Evolutionary conservation across 208 protist species (phyloP), one percentile per base, ranked within the genome.

Genomic region (Herpetomonas tarakana): DNA sequence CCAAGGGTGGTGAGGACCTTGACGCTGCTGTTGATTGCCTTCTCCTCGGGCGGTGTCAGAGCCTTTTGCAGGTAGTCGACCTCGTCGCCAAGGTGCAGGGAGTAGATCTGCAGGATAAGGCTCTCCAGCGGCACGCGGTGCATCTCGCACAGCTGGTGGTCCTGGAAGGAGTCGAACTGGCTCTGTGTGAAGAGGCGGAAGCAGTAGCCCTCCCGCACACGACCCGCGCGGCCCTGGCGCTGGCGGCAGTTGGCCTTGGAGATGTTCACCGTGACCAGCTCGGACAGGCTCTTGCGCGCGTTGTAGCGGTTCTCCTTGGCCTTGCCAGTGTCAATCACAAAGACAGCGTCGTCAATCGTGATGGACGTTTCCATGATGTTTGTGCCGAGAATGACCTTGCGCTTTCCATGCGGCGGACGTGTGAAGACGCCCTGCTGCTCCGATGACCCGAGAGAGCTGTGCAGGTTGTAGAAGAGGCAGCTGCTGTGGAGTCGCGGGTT

Each of bases 301-400:
- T 96, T 86, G 72, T 96, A 97, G 57, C 86, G 84, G 74, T 91
- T 98, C 72, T 99, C 93, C 75, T 99, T 99, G 1, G 84, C 74
- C 54, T 96, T 92, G 47, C 98, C 98, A 28, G 81, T 93, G 80
- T 99, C 98, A 28, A 99, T 97, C 0, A 99, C 98, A 29, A 94
- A 96, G 21, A 96, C 91, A 28, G 89, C 90, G 76, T 99, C 98
- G 56, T 98, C 96, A 64, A 99, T 98, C 27, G 98, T 99, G 53
- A 99, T 92, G 41, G 91, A 98, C 0, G 98, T 99, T 64, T 99
- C 97, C 67, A 98, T 98, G 62, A 99, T 98, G 78, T 99, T 99
- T 4, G 97, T 99, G 31, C 91, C 84, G 3, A 98, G 74, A 22
- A 99, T 91, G 28, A 98, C 78, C 76, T 99, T 99, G 38, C 96